Base-by-base conservation (phyloP, 2,329 filamentous ascomycete species). In the Didymella keratinophila region DNA sequence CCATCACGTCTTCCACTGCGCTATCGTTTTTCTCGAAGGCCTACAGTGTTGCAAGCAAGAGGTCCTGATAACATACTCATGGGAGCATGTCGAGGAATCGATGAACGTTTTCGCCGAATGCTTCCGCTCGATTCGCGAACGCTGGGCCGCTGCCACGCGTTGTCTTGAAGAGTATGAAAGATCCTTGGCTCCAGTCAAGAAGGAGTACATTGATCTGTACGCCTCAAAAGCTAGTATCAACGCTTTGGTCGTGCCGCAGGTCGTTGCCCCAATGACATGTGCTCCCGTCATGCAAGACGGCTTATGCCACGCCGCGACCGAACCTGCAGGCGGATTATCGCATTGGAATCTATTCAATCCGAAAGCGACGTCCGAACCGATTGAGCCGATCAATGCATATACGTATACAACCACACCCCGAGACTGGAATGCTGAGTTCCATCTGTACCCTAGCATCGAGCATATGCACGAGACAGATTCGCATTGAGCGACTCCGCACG, bases 151-250 rank as follows among this genome's bases (percentile, higher is more conserved):
- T 9, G 73, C 74, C 8, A 67, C 63, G 25, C 65, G 74, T 16
- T 76, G 72, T 36, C 56, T 72, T 12, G 72, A 76, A 42, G 73
- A 76, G 52, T 76, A 75, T 30, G 67, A 74, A 36, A 66, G 71
- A 49, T 61, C 72, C 9, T 52, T 76, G 9, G 55, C 60, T 4
- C 73, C 71, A 3, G 63, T 72, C 23, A 75, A 71, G 56, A 71
- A 73, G 28, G 73, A 76, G 18, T 76, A 75, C 45, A 41, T 64
- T 9, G 73, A 76, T 9, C 73, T 74, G 42, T 54, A 76, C 36
- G 60, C 65, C 3, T 69, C 71, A n/a, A 73, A 71, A 47, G 58
- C 65, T n/a, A 69, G 51, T n/a, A 52, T 67, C 18, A 58, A 12
- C 2, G 53, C 58, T 14, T 61, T 65, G 11, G 56, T 63, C 27